Base-by-base conservation (phyloP, 108 stramenopile genomes). In the Schizochytrium sp. region DNA sequence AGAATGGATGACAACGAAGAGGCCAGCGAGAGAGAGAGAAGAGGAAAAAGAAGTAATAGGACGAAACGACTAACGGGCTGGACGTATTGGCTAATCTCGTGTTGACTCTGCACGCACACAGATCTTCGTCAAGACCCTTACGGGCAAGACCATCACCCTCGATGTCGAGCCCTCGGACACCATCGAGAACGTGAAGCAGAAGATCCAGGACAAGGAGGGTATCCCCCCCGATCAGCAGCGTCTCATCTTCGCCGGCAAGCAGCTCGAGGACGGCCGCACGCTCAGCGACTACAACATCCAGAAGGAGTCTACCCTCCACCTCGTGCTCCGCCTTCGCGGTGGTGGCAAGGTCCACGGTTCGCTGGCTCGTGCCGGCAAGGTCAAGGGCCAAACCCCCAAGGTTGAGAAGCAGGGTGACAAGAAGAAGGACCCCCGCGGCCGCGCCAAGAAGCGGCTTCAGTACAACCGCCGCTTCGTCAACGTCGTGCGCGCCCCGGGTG, bases 331-430 rank as follows among this genome's bases (percentile, higher is more conserved):
- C 87, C 94, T 99, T 44, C 88, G 88, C 41, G 72, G 72, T 28
- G 88, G 60, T 10, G 98, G 98, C 93, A 99, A 99, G 93, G 99
- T 99, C 90, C 99, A 99, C 97, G 99, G 99, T 94, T 99, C 99
- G 63, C 95, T 99, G 87, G 99, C 99, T 88, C 99, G 99, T 95
- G 99, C 99, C 92, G 99, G 99, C 93, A 99, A 99, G 95, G 99
- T 99, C 60, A 98, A 97, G 96, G 97, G 97, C 88, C 99, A 99
- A 94, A 99, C 99, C 60, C 99, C 98, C 93, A 99, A 99, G 97
- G 96, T 97, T 28, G 95, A 96, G 93, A 91, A 91, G 69, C 94
- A 97, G 95, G 96, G 96, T 92, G 96, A 97, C 87, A 98, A 97
- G 94, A 97, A 97, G 93, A 94, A 96, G 96, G 58, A 72, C 57